Conservation (phyloP, 2,329 filamentous ascomycete genomes). For the Hypoxylon sp. region DNA sequence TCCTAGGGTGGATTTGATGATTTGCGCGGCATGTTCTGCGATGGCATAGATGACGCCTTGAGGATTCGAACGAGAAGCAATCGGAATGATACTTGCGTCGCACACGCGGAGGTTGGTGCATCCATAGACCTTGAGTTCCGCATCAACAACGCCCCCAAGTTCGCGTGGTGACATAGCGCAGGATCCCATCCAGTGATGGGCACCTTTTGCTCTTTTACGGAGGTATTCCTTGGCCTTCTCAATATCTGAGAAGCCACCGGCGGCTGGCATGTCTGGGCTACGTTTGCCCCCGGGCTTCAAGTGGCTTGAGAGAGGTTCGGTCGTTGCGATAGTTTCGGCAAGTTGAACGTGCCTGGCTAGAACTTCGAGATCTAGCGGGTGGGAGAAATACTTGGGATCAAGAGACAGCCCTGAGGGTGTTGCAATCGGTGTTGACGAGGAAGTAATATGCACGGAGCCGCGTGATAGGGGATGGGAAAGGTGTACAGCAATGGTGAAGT, state of each 20-base stretch:
- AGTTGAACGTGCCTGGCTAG: slow-evolving; percentile 29
- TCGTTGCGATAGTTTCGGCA: slow-evolving; percentile 13
- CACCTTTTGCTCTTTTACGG: slow-evolving; percentile 1
- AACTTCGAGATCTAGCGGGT: slow-evolving; percentile 38
- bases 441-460: slow-evolving; percentile 39
- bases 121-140: background rate
- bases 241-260: background rate
- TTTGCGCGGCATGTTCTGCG: background rate
- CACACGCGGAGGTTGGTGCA: slow-evolving; percentile 5
- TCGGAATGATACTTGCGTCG: slow-evolving; percentile 11
- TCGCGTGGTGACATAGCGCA: slow-evolving; percentile 12
- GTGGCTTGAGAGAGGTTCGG: background rate
- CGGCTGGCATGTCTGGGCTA: background rate
- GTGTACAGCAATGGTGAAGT: slow-evolving; percentile 8
- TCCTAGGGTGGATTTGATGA: slow-evolving; percentile 3
- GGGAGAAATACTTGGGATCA: slow-evolving; percentile 29
- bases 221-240: background rate
- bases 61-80: background rate
- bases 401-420: slow-evolving; percentile 1
- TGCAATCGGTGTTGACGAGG: background rate
- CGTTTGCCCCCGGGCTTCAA: background rate
- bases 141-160: background rate
- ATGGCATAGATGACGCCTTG: slow-evolving; percentile 5
- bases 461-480: slow-evolving; percentile 40
- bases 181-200: slow-evolving; percentile 3